These are phyloP conservation scores for Saccharomycopsis sp. DNA, from an alignment of 805 yeast genomes.

Conservation along the genomic window DNA sequence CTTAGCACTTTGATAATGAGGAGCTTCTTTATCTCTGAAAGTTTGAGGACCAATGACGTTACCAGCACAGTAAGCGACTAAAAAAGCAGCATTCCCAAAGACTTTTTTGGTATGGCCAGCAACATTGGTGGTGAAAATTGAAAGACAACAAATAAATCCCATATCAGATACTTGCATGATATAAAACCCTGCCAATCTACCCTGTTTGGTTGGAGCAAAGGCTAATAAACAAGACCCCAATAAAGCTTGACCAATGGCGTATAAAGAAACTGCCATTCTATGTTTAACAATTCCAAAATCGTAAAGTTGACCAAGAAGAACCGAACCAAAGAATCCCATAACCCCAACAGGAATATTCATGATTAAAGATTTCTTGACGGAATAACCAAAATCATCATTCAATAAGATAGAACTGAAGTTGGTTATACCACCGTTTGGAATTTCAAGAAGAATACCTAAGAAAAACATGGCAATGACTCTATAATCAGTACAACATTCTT, in stretches of 20 bases:
- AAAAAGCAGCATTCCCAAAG: constrained; percentile 37
- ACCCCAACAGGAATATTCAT: too few relatives aligned
- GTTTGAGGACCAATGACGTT: constrained; percentile 68
- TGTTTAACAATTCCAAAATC: constrained; percentile 25
- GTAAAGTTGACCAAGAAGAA: constrained; percentile 40
- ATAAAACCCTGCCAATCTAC: constrained; percentile 28
- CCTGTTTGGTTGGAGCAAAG: constrained; percentile 24
- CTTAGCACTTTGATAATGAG: constrained; percentile 32
- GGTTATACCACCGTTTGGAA: constrained; percentile 39
- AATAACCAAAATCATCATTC: constrained; percentile 29
- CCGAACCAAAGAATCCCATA: too few relatives aligned
- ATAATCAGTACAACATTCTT: constrained; percentile 31
- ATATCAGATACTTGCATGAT: constrained; percentile 29
- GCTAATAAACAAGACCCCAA: constrained; percentile 33
- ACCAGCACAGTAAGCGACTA: constrained; percentile 59
- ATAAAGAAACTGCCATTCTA: constrained; percentile 16
- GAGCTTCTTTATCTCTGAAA: constrained; percentile 36
- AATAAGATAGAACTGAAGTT: constrained; percentile 33
- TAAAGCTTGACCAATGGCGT: background rate
- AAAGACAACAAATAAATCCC: constrained; percentile 26
- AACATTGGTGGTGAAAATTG: constrained; percentile 36
- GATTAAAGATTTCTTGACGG: constrained; percentile 30
- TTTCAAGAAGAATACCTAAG: constrained; percentile 24
- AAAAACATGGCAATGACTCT: constrained; percentile 26
- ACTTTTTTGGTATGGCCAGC: constrained; percentile 69